Evolutionary conservation across 768 basidiomycete species (phyloP).

Genomic region (Jaapia argillacea): DNA sequence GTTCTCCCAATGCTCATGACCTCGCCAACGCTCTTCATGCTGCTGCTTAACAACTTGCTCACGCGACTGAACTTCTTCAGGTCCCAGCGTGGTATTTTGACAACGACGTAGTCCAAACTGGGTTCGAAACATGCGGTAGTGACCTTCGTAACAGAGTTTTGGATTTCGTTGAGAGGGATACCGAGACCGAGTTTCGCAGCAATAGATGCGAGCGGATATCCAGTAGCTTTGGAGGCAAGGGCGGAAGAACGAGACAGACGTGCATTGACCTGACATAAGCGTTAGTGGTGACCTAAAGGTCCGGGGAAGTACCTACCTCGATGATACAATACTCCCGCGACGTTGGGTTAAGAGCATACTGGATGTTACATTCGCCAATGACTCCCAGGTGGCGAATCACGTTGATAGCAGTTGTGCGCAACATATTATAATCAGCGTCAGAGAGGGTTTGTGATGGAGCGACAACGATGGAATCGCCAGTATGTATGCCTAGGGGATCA

Average conservation of each 20-base stretch:
- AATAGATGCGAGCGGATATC: slow-evolving; percentile 96
- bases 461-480: slow-evolving; percentile 96
- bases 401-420: slow-evolving; percentile 95
- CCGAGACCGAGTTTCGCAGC: slow-evolving; percentile 97
- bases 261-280: slow-evolving; percentile 63
- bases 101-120: slow-evolving; percentile 92
- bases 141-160: slow-evolving; percentile 93
- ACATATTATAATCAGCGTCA: slow-evolving; percentile 99
- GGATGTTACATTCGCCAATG: slow-evolving; percentile 97
- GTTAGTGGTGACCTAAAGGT: slow-evolving; percentile 4
- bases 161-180: slow-evolving; percentile 95
- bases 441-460: slow-evolving; percentile 97
- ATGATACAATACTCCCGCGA: slow-evolving; percentile 99
- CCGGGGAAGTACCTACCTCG: slow-evolving; percentile 46
- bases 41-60: slow-evolving; percentile 80
- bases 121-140: slow-evolving; percentile 98
- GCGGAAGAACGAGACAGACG: slow-evolving; percentile 97
- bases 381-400: slow-evolving; percentile 98
- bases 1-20: slow-evolving; percentile 99
- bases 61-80: slow-evolving; percentile 96
- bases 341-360: slow-evolving; percentile 91
- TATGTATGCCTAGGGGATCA: slow-evolving; percentile 96
- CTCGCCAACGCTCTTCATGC: slow-evolving; percentile 99
- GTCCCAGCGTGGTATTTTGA: slow-evolving; percentile 99
- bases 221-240: slow-evolving; percentile 95